Evolutionary conservation across 306 rosid genomes (phyloP), one percentile per base, ranked within the genome.

Genomic region (Begonia masoniana): DNA sequence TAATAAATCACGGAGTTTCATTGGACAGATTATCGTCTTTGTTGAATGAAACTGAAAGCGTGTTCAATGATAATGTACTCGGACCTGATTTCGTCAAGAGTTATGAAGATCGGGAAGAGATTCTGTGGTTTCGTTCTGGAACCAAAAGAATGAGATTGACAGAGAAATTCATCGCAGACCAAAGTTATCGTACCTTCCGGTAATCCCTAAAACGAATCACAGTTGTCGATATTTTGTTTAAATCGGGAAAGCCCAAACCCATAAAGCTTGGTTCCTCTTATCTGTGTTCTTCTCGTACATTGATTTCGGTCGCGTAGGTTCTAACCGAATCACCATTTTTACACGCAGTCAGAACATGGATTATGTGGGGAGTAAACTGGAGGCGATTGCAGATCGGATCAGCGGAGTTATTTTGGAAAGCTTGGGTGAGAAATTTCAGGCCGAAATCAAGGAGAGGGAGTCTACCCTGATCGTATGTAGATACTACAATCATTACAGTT

Each of bases 1-100:
- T 89, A 64, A 57, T 59, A 16, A 57, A 66, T 50, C 95, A 85
- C 24, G 82, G 85, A 56, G 69, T 89, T 62, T 69, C 85, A 1
- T 54, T 52, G 10, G 58, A 61, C 13, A 83, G 78, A 59, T 24
- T 89, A 9, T 41, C 58, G 24, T 62, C 63, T 1, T 62, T 78
- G 52, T 58, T 72, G 43, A 67, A 60, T 12, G 76, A 76, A 62
- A 84, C 75, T 2, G 71, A 64, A 11, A 4, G 51, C 2, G 64
- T 66, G 5, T 72, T 72, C 60, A 47, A 55, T 21, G 70, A 64
- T 9, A 46, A 54, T 35, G 51, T 42, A 43, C 14, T 7, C 3
- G 24, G 11, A 23, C 12, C 13, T 55, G 47, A 41, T 10, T 65
- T 61, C 36, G 36, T 68, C 2, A 61, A 60, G 17, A 51, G 59